Conservation (phyloP, 176 grass and related monocot species). For the Musa acuminata region DNA sequence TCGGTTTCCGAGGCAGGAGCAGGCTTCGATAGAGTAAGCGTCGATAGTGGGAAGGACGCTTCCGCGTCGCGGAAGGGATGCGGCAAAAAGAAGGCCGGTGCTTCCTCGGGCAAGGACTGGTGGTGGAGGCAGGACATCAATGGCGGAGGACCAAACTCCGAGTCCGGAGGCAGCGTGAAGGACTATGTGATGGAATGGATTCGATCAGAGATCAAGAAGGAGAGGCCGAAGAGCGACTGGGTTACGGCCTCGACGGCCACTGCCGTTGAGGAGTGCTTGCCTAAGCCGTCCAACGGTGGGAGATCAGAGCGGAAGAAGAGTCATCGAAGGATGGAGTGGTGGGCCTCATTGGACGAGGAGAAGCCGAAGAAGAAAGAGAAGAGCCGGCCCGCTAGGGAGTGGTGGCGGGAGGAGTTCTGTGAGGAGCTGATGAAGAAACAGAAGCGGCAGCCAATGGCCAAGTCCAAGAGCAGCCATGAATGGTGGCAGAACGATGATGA, state of each 20-base stretch:
- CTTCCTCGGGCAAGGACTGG: conserved; percentile 39
- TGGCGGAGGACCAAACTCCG: background rate
- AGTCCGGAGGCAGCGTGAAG: conserved; percentile 37
- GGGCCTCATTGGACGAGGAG: conserved; percentile 23
- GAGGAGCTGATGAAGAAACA: conserved; percentile 89
- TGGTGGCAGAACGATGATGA: conserved; percentile 79
- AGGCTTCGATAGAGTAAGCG: conserved; percentile 44
- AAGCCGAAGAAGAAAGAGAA: conserved; percentile 46
- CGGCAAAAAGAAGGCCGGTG: background rate
- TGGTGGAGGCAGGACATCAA: conserved; percentile 89
- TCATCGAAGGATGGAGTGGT: conserved; percentile 10
- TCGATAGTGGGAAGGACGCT: conserved; percentile 37
- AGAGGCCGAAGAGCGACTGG: conserved; percentile 77
- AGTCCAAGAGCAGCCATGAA: conserved; percentile 46
- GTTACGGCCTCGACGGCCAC: conserved; percentile 27
- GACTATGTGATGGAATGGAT: conserved; percentile 99
- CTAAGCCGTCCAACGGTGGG: conserved; percentile 13
- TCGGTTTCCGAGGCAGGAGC: conserved; percentile 36
- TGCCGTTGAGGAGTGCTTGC: conserved; percentile 17
- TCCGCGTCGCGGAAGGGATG: conserved; percentile 26
- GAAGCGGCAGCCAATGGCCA: conserved; percentile 41
- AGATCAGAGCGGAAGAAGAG: background rate
- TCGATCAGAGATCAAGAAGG: conserved; percentile 90
- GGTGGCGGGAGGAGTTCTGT: conserved; percentile 96
- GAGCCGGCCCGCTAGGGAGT: conserved; percentile 38